These are phyloP conservation scores for Hawksworthiomyces lignivorus DNA, from an alignment of 2,329 filamentous ascomycete genomes.

Conservation along the genomic window DNA sequence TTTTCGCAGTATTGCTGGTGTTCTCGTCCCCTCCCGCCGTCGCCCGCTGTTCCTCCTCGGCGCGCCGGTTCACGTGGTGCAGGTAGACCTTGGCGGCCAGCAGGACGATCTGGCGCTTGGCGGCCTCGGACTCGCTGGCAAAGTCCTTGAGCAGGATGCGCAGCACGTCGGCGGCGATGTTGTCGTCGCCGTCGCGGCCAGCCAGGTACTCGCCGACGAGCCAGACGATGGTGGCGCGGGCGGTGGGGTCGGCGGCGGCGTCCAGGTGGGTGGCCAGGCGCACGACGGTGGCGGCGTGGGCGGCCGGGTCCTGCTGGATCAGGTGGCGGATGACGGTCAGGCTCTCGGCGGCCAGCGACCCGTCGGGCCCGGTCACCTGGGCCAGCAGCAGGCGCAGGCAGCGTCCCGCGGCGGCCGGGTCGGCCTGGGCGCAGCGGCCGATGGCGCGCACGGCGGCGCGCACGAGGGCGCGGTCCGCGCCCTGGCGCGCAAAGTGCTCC, in stretches of 20 bases:
- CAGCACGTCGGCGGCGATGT: conserved; percentile 87
- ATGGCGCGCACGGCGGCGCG: conserved; percentile 88
- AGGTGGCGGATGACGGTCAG: conserved; percentile 91
- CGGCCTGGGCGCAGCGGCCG: conserved; percentile 78
- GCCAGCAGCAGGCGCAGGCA: conserved; percentile 77
- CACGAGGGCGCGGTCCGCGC: conserved; percentile 65
- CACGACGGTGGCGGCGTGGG: conserved; percentile 78
- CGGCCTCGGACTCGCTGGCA: conserved; percentile 71
- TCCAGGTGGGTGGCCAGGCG: conserved; percentile 87
- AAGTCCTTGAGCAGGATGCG: conserved; percentile 78
- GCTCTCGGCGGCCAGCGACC: conserved; percentile 82
- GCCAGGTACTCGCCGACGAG: conserved; percentile 93
- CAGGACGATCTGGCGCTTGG: conserved; percentile 85
- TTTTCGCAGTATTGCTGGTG: too few species aligned
- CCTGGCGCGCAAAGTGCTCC: conserved; percentile 75
- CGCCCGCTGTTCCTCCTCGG: conserved; percentile 23
- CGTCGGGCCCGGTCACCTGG: conserved; percentile 83
- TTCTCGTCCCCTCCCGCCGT: conserved; percentile 16
- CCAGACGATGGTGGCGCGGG: conserved; percentile 93
- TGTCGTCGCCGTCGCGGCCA: conserved; percentile 69
- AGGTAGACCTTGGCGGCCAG: conserved; percentile 95
- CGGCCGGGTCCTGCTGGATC: conserved; percentile 80
- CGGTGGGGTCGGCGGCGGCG: conserved; percentile 76
- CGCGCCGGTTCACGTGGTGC: conserved; percentile 63
- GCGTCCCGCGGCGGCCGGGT: conserved; percentile 53